Percentiles rank a stretch among this genome's conserved stretches.
Conservation (phyloP, 1,139 yeast genomes). For the Suhomyces bolitotheri region DNA sequence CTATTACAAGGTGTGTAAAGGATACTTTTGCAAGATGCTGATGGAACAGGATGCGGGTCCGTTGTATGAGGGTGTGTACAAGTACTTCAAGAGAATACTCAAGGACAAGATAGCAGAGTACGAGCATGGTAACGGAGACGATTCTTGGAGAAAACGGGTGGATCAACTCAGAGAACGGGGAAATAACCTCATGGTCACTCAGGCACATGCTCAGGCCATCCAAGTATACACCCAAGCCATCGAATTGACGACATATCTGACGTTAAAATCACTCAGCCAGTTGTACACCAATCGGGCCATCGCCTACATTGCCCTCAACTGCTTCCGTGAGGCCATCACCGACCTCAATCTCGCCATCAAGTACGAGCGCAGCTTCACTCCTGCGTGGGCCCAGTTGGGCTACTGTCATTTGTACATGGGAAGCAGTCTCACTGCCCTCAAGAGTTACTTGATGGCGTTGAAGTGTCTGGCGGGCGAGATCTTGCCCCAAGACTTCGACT, state of each 20-base stretch:
- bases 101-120: slow-evolving; percentile 3
- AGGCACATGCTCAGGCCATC: slow-evolving; percentile 45
- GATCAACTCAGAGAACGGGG: slow-evolving; percentile 43
- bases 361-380: slow-evolving; percentile 36
- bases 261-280: slow-evolving; percentile 31
- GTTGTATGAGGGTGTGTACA: not conserved
- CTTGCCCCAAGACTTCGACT: slow-evolving; percentile 25
- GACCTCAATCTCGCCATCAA: slow-evolving; percentile 39
- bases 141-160: too few relatives aligned
- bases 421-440: slow-evolving; percentile 33
- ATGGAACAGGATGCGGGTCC: too few relatives aligned
- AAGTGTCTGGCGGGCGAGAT: slow-evolving; percentile 35
- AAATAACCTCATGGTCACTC: slow-evolving; percentile 41
- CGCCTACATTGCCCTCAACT: slow-evolving; percentile 45
- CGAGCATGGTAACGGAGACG: not conserved
- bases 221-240: slow-evolving; percentile 43
- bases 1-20: too few relatives aligned
- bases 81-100: slow-evolving; percentile 2
- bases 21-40: too few relatives aligned
- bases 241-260: slow-evolving; percentile 20
- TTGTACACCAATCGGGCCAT: slow-evolving; percentile 43
- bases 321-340: slow-evolving; percentile 43
- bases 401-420: slow-evolving; percentile 50
- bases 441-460: slow-evolving; percentile 37
- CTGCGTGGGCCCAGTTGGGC: slow-evolving; percentile 51